A percentile compares a stretch with the other conserved stretches of the same genome.
Evolutionary conservation across 1,284 basidiomycete species (phyloP).

Genomic region (Mrakiaceae sp.): DNA sequence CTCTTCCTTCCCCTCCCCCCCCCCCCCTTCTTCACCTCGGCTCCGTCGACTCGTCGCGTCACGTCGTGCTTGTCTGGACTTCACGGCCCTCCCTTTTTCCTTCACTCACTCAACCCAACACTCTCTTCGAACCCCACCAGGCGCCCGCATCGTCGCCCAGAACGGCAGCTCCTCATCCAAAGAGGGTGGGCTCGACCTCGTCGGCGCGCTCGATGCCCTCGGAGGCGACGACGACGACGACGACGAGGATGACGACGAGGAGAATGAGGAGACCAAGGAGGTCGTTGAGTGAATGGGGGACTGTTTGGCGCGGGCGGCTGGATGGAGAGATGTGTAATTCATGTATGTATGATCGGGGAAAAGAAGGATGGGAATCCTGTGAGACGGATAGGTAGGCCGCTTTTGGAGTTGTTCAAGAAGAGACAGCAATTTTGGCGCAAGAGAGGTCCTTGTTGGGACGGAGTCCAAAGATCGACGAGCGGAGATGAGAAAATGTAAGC

Average conservation of each 20-base stretch:
- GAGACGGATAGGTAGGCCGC: too few relatives aligned
- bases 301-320: neutral
- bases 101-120: neutral
- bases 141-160: slow-evolving; percentile 6
- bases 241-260: slow-evolving; percentile 1
- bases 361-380: too few relatives aligned
- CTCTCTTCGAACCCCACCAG: neutral
- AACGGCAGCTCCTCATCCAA: neutral
- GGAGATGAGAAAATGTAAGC: too few relatives aligned
- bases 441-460: too few relatives aligned
- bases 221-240: slow-evolving; percentile 9
- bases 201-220: slow-evolving; percentile 12
- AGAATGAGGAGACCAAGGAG: neutral
- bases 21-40: neutral
- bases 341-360: too few relatives aligned
- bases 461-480: too few relatives aligned
- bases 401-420: too few relatives aligned
- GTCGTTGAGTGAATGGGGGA: neutral
- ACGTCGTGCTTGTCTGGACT: neutral
- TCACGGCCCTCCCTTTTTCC: neutral
- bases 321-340: neutral
- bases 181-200: slow-evolving; percentile 8
- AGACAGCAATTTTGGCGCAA: too few relatives aligned
- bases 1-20: neutral
- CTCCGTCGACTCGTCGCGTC: neutral